Evolutionary conservation across 345 rosid species (phyloP).

Genomic region (Lepidium didymum): DNA sequence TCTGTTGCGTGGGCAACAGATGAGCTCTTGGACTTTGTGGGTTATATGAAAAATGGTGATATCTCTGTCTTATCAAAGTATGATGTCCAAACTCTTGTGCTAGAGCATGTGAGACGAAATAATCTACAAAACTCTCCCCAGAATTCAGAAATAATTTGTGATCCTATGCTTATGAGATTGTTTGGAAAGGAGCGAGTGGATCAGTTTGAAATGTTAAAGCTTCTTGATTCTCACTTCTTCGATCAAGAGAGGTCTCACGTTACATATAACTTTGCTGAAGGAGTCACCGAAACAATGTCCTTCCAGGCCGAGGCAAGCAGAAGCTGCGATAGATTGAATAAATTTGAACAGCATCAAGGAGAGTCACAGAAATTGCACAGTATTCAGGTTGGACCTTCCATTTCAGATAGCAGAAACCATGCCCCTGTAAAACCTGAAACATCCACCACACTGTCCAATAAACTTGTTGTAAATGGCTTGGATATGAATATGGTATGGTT

Average conservation of each 20-base stretch:
- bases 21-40: slow-evolving; percentile 79
- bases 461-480: background rate
- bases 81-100: slow-evolving; percentile 68
- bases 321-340: slow-evolving; percentile 4
- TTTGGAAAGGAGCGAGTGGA: slow-evolving; percentile 59
- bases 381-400: slow-evolving; percentile 15
- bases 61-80: slow-evolving; percentile 44
- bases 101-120: slow-evolving; percentile 54
- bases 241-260: slow-evolving; percentile 35
- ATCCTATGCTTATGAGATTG: slow-evolving; percentile 53
- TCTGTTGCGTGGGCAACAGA: slow-evolving; percentile 66
- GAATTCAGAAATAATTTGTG: slow-evolving; percentile 58
- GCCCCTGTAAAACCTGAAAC: slow-evolving; percentile 1
- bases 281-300: slow-evolving; percentile 31
- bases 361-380: background rate
- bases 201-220: slow-evolving; percentile 80
- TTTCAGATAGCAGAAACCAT: background rate
- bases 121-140: slow-evolving; percentile 61
- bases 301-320: slow-evolving; percentile 14
- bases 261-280: slow-evolving; percentile 28
- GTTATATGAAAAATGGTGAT: slow-evolving; percentile 71
- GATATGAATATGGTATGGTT: slow-evolving; percentile 47
- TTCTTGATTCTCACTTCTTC: slow-evolving; percentile 70
- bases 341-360: slow-evolving; percentile 3
- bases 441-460: background rate